phyloP scores from a whole-genome alignment of 257 asterid genomes.

The Cynanchum wilfordii region DNA sequence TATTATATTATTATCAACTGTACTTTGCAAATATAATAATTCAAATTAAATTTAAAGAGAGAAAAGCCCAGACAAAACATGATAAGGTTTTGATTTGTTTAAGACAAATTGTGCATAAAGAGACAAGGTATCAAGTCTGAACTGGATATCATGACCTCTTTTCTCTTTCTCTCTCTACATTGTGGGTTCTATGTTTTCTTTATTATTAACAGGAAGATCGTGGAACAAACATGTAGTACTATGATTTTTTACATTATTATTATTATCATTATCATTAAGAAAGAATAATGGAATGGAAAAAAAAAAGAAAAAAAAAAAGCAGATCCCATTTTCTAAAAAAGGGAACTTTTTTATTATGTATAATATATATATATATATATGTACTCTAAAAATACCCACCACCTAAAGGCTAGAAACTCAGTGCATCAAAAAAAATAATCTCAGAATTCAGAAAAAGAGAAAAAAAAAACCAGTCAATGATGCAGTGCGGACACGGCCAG shows the following conservation, averaged over 20 bases:
- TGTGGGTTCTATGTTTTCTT: neutral
- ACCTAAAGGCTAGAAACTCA: conserved; percentile 26
- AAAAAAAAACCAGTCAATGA: conserved; percentile 18
- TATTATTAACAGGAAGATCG: conserved; percentile 9
- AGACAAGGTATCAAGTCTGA: conserved; percentile 73
- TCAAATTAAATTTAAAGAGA: neutral
- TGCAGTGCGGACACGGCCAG: conserved; percentile 14
- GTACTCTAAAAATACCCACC: conserved; percentile 24
- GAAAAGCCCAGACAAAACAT: conserved; percentile 61
- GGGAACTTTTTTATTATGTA: conserved; percentile 22
- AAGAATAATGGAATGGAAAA: conserved; percentile 28
- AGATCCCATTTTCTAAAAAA: conserved; percentile 49
- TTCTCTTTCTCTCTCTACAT: neutral
- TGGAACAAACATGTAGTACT: conserved; percentile 18
- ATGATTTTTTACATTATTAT: conserved; percentile 3
- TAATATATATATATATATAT: neutral
- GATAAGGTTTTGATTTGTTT: conserved; percentile 68
- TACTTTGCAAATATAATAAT: conserved; percentile 39
- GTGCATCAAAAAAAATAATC: conserved; percentile 29
- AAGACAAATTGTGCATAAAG: conserved; percentile 47
- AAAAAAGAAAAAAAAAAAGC: conserved; percentile 8
- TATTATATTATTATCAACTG: conserved; percentile 26
- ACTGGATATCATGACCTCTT: conserved; percentile 50
- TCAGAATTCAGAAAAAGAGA: conserved; percentile 13
- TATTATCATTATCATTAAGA: conserved; percentile 13